Percentiles rank a stretch among this genome's conserved stretches.
Conservation (phyloP, 441 rosid species). For the Iberis amara region DNA sequence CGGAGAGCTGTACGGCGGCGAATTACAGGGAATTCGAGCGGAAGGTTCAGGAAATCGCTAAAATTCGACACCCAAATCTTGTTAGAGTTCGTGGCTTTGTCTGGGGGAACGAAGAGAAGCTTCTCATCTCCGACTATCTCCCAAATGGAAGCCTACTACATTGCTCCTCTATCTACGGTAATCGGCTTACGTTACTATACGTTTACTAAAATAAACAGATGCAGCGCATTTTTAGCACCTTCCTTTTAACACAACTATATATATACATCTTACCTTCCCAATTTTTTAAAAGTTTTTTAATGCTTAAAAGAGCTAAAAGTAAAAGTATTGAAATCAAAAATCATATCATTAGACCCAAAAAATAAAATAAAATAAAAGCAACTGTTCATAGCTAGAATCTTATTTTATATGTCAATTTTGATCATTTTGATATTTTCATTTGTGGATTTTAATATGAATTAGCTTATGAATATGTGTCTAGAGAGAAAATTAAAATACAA, state of each 20-base stretch:
- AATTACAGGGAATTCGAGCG: conserved; percentile 58
- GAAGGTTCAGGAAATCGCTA: conserved; percentile 50
- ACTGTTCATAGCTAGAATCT: too few species aligned
- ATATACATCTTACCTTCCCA: too few species aligned
- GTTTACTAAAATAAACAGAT: neutral
- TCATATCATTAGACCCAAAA: too few species aligned
- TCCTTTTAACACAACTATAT: neutral
- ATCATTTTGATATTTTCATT: too few species aligned
- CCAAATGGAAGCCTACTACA: conserved; percentile 67
- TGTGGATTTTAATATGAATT: too few species aligned
- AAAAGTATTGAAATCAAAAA: too few species aligned
- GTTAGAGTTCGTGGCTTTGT: conserved; percentile 68
- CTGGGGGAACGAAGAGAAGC: conserved; percentile 81
- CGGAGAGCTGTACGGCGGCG: conserved; percentile 39
- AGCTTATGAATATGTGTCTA: too few species aligned
- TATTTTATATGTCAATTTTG: too few species aligned
- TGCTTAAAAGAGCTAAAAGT: too few species aligned
- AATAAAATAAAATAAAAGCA: too few species aligned
- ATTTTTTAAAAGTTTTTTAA: too few species aligned
- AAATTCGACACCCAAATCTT: conserved; percentile 64
- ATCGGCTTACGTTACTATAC: neutral
- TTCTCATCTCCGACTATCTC: conserved; percentile 62
- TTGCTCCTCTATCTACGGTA: conserved; percentile 41
- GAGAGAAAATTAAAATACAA: too few species aligned
- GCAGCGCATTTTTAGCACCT: neutral